Evolutionary conservation across 371 early-diverging fungal species (phyloP), one percentile per base, ranked within the genome.

Genomic region (Rozella allomycis): DNA sequence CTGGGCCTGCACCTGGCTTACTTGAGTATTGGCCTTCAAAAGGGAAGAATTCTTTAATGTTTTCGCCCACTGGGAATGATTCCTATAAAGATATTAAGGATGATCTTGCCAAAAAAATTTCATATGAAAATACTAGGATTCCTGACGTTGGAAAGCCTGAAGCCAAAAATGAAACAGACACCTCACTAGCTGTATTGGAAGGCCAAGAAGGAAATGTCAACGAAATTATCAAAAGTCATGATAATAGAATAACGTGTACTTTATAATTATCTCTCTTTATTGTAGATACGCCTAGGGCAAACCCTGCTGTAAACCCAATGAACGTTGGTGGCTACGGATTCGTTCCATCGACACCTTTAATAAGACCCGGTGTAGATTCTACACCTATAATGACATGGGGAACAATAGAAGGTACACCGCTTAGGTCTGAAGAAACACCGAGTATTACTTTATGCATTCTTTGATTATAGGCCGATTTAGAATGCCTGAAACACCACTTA

Each of bases 361-460:
- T 67, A 1, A 58, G 49, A 20, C 77, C 78, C 17, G 49, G 62
- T 1, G 50, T 52, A n/a, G 50, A 54, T 34, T 30, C 67, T 17
- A 67, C 59, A 25, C 61, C 59, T 6, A 39, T 74, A 25, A 69
- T 83, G 74, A 83, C 83, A 2, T 83, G 83, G 83, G 75, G 74
- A 28, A 47, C 58, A 1, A 66, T 74, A 28, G 74, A 72, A 36
- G 70, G 66, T 4, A 71, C 69, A 3, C 74, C 74, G 6, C 31
- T 70, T n/a, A n/a, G n/a, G n/a, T n/a, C n/a, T n/a, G n/a, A n/a
- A n/a, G n/a, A n/a, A n/a, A n/a, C n/a, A n/a, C n/a, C n/a, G n/a
- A n/a, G n/a, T n/a, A n/a, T n/a, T n/a, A n/a, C n/a, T n/a, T n/a
- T n/a, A n/a, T n/a, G n/a, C n/a, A n/a, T n/a, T n/a, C n/a, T n/a